Evolutionary conservation across 768 basidiomycete genomes (phyloP).

Genomic region (Suillus ampliporus): DNA sequence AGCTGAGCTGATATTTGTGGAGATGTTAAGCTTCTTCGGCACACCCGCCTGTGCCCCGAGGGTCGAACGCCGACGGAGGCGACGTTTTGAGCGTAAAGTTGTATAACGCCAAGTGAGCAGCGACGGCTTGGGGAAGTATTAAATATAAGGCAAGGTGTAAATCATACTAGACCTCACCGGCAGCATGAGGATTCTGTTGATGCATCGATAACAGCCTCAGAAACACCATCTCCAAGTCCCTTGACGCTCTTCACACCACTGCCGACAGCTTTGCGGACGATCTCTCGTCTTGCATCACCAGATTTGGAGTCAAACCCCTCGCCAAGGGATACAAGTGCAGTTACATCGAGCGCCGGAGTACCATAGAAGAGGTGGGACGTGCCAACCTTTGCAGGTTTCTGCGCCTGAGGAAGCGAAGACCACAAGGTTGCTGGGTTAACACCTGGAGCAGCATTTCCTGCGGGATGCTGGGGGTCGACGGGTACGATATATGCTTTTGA

Average conservation of each 20-base stretch:
- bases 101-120: conserved; percentile 75
- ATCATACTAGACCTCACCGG: conserved; percentile 49
- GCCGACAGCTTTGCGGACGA: conserved; percentile 73
- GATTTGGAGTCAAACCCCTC: conserved; percentile 54
- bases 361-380: conserved; percentile 71
- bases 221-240: conserved; percentile 61
- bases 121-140: conserved; percentile 59
- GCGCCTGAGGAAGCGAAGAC: conserved; percentile 50
- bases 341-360: conserved; percentile 48
- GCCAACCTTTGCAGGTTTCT: conserved; percentile 63
- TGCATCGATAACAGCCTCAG: conserved; percentile 67
- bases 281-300: conserved; percentile 58
- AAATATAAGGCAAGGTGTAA: conserved; percentile 4
- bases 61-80: conserved; percentile 68
- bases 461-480: conserved; percentile 51
- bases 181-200: conserved; percentile 77
- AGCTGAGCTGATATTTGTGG: conserved; percentile 48
- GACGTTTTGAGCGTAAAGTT: conserved; percentile 81
- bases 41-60: conserved; percentile 59
- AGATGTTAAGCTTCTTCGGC: conserved; percentile 55
- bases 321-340: conserved; percentile 63
- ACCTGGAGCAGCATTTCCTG: conserved; percentile 35
- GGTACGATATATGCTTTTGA: conserved; percentile 62
- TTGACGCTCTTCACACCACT: conserved; percentile 74
- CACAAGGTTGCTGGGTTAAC: conserved; percentile 58